phyloP scores from a whole-genome alignment of 768 basidiomycete genomes.

The Asterophora lycoperdoides region DNA sequence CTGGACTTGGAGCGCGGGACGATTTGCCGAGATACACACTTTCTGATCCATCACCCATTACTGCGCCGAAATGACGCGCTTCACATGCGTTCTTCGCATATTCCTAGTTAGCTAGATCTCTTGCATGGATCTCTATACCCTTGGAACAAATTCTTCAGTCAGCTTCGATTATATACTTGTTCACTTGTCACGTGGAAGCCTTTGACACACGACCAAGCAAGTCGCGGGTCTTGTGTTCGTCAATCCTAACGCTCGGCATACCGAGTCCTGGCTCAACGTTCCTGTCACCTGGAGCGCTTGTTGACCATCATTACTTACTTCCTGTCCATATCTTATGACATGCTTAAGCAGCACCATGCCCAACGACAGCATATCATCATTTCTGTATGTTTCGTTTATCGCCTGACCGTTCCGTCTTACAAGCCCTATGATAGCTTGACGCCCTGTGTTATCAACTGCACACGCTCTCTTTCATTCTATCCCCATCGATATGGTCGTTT shows the following conservation, averaged over 20 bases:
- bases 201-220: conserved; percentile 14
- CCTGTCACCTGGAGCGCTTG: conserved; percentile 1
- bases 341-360: conserved; percentile 59
- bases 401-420: conserved; percentile 5
- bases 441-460: conserved; percentile 68
- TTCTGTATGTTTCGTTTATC: conserved; percentile 42
- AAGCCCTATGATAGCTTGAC: conserved; percentile 50
- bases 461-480: conserved; percentile 72
- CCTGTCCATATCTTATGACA: conserved; percentile 34
- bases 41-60: conserved; percentile 1
- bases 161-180: background rate
- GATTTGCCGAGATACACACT: conserved; percentile 18
- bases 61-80: background rate
- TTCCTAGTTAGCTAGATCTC: no score
- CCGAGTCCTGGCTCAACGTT: background rate
- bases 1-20: conserved; percentile 8
- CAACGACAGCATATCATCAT: conserved; percentile 69
- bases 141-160: background rate
- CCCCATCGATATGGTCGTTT: conserved; percentile 59
- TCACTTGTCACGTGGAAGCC: conserved; percentile 3
- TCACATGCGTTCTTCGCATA: no score
- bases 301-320: background rate
- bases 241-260: background rate
- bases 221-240: background rate
- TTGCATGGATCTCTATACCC: no score